These are phyloP conservation scores for Hirsutella minnesotensis DNA, from an alignment of 2,329 filamentous ascomycete species.

Conservation along the genomic window DNA sequence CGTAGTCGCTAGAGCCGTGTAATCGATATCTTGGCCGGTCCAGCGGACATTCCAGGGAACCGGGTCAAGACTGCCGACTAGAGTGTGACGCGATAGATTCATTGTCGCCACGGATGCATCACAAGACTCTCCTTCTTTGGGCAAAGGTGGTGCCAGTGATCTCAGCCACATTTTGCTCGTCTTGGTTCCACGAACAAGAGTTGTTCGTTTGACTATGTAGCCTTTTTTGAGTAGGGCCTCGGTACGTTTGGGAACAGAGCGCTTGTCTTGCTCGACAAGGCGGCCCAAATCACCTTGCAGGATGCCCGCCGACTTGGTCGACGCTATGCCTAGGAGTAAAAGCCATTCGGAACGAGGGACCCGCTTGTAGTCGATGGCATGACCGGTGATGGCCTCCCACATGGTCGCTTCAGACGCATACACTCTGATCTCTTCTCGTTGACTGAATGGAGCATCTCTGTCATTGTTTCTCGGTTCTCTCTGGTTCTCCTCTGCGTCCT, in stretches of 20 bases:
- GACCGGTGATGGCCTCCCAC: conserved; percentile 49
- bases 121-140: conserved; percentile 18
- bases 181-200: conserved; percentile 45
- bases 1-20: conserved; percentile 42
- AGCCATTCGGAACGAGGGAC: conserved; percentile 48
- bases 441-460: background rate
- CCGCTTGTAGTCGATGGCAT: conserved; percentile 45
- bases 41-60: conserved; percentile 45
- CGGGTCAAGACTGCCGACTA: conserved; percentile 35
- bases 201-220: conserved; percentile 49
- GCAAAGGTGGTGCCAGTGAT: conserved; percentile 36
- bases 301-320: conserved; percentile 40
- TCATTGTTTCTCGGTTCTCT: background rate
- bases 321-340: conserved; percentile 45
- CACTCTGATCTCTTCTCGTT: conserved; percentile 16
- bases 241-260: conserved; percentile 49
- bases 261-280: conserved; percentile 49
- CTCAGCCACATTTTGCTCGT: conserved; percentile 53
- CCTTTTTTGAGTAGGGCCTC: conserved; percentile 47
- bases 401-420: conserved; percentile 42
- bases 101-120: conserved; percentile 19
- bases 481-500: background rate
- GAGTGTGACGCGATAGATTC: conserved; percentile 24
- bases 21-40: conserved; percentile 47
- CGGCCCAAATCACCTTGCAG: conserved; percentile 48